phyloP scores from a whole-genome alignment of 305 asterid genomes.

The Solanum aculeatissimum region DNA sequence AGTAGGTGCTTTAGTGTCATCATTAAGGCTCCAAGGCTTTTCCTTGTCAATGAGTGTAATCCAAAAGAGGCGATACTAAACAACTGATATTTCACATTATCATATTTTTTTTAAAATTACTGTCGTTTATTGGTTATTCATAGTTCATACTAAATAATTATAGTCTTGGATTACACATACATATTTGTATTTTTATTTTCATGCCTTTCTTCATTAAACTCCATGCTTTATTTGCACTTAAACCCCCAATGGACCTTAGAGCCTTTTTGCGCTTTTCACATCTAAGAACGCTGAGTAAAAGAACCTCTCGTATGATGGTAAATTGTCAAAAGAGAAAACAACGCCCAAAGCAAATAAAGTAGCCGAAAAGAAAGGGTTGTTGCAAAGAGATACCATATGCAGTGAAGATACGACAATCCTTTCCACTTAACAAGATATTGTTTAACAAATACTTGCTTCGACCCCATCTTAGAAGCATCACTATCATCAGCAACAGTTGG shows the following conservation, averaged over 20 bases:
- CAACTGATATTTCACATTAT: background rate
- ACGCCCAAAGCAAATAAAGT: background rate
- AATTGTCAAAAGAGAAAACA: background rate
- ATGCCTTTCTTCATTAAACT: background rate
- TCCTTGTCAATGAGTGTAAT: background rate
- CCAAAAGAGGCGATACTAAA: background rate
- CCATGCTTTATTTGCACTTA: background rate
- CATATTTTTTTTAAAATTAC: background rate
- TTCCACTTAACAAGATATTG: slow-evolving; percentile 98
- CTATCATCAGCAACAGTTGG: slow-evolving; percentile 59
- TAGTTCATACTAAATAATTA: background rate
- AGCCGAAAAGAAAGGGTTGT: background rate
- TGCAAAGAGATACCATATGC: slow-evolving; percentile 54
- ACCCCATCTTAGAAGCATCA: slow-evolving; percentile 61
- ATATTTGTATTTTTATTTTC: background rate
- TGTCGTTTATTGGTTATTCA: background rate
- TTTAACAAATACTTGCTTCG: slow-evolving; percentile 70
- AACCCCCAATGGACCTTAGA: background rate
- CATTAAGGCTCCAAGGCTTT: background rate
- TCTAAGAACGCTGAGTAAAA: background rate
- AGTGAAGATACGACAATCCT: slow-evolving; percentile 86
- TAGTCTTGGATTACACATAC: background rate
- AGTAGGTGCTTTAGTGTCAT: background rate
- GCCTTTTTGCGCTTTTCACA: background rate
- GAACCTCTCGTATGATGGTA: background rate